These are phyloP conservation scores for Colletotrichum plurivorum DNA, from an alignment of 2,329 filamentous ascomycete genomes.

Conservation along the genomic window DNA sequence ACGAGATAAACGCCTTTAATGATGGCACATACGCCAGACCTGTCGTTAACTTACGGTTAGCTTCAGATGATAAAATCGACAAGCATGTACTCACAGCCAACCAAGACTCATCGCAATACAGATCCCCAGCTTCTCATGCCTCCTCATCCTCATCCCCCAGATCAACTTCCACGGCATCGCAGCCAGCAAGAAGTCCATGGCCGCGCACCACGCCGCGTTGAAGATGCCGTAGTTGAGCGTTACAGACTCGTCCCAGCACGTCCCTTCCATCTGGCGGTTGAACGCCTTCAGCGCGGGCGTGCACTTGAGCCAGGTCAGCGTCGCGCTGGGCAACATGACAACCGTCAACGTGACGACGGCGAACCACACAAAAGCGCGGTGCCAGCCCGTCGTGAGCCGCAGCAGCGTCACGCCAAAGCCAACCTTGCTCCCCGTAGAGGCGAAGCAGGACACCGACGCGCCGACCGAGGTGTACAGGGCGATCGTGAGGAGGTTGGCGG, in stretches of 20 bases:
- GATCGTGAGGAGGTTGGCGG: slow-evolving; percentile 24
- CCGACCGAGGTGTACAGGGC: slow-evolving; percentile 27
- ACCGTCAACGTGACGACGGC: slow-evolving; percentile 43
- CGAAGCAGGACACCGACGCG: slow-evolving; percentile 35
- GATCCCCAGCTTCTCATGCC: slow-evolving; percentile 48
- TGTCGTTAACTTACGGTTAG: background rate
- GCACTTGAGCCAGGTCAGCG: slow-evolving; percentile 46
- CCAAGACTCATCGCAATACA: slow-evolving; percentile 45
- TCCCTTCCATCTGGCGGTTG: slow-evolving; percentile 40
- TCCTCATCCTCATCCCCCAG: slow-evolving; percentile 47
- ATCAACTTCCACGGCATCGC: slow-evolving; percentile 50
- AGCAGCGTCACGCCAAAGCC: slow-evolving; percentile 48
- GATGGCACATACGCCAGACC: slow-evolving; percentile 26
- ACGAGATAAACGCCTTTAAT: slow-evolving; percentile 33
- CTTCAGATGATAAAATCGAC: background rate
- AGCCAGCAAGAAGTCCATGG: slow-evolving; percentile 47
- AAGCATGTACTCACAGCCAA: slow-evolving; percentile 42
- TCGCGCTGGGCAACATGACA: slow-evolving; percentile 42
- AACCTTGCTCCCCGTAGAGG: slow-evolving; percentile 44
- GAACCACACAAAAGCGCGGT: slow-evolving; percentile 46
- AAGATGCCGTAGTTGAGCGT: slow-evolving; percentile 38
- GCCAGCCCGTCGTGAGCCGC: slow-evolving; percentile 45
- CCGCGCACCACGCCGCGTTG: slow-evolving; percentile 34
- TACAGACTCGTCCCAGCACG: slow-evolving; percentile 41
- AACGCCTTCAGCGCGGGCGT: slow-evolving; percentile 45